Conservation (phyloP, 83 land plant species). For the Picea mariana region DNA sequence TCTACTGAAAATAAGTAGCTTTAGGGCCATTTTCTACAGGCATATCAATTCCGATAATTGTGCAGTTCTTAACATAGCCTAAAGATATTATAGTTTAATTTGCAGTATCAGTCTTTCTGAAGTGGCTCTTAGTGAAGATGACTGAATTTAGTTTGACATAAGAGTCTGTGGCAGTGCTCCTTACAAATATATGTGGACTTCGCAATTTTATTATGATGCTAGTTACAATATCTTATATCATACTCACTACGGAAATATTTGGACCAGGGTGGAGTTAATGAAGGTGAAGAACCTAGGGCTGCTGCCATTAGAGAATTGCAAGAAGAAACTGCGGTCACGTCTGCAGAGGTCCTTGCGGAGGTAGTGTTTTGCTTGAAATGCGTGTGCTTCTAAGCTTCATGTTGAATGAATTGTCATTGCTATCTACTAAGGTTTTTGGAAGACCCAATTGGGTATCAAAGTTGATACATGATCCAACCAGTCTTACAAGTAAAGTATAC, state of each 20-base stretch:
- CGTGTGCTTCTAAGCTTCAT: neutral
- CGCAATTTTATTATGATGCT: slow-evolving; percentile 1
- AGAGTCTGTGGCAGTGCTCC: neutral
- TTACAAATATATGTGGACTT: neutral
- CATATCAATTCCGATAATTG: too few relatives aligned
- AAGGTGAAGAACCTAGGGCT: slow-evolving; percentile 48
- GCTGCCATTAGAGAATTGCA: slow-evolving; percentile 49
- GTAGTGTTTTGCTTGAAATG: slow-evolving; percentile 21
- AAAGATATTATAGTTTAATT: neutral
- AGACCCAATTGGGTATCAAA: neutral
- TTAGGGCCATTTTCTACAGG: too few relatives aligned
- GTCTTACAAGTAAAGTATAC: neutral
- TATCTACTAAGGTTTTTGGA: neutral
- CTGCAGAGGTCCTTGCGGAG: slow-evolving; percentile 44
- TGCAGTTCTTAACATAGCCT: too few relatives aligned
- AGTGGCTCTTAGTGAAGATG: neutral
- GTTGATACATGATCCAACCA: neutral
- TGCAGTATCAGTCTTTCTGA: neutral
- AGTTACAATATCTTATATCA: slow-evolving; percentile 6
- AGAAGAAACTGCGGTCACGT: slow-evolving; percentile 53
- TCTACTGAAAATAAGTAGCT: too few relatives aligned
- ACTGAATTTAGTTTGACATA: neutral
- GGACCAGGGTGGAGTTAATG: slow-evolving; percentile 59
- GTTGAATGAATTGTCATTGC: neutral
- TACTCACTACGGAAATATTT: neutral